These are phyloP conservation scores for Knufia petricola DNA, from an alignment of 2,329 filamentous ascomycete genomes.

Conservation along the genomic window DNA sequence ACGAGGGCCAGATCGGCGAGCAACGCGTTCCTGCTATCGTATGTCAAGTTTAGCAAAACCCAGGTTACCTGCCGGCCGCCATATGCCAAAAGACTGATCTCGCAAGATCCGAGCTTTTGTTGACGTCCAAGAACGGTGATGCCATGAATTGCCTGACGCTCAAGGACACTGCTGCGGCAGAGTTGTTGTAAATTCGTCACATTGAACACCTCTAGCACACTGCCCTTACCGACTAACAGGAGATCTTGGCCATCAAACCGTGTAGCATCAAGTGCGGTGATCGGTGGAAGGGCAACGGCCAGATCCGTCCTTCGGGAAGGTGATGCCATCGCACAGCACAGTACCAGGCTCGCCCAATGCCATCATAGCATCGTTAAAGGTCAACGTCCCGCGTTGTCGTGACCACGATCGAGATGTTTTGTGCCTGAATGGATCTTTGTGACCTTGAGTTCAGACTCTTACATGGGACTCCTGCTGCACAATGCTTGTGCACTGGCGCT, in stretches of 20 bases:
- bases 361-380: neutral
- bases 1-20: neutral
- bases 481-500: no score
- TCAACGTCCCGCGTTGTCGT: no score
- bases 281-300: slow-evolving; percentile 28
- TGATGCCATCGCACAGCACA: neutral
- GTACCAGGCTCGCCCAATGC: no score
- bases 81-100: slow-evolving; percentile 18
- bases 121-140: slow-evolving; percentile 12
- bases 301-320: neutral
- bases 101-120: slow-evolving; percentile 7
- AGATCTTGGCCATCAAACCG: slow-evolving; percentile 23
- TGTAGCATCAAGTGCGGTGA: slow-evolving; percentile 32
- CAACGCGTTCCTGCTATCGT: slow-evolving; percentile 33
- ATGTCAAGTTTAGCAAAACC: neutral
- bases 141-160: slow-evolving; percentile 14
- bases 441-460: no score
- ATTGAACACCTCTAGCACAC: slow-evolving; percentile 27
- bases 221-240: slow-evolving; percentile 33
- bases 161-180: slow-evolving; percentile 21
- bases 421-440: no score
- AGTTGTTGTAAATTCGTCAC: slow-evolving; percentile 30
- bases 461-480: no score
- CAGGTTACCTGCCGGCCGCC: neutral
- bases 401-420: no score